Percentiles rank a stretch among this genome's conserved stretches.
These are phyloP conservation scores for Exophiala sp. DNA, from an alignment of 2,329 filamentous ascomycete genomes.

Conservation along the genomic window DNA sequence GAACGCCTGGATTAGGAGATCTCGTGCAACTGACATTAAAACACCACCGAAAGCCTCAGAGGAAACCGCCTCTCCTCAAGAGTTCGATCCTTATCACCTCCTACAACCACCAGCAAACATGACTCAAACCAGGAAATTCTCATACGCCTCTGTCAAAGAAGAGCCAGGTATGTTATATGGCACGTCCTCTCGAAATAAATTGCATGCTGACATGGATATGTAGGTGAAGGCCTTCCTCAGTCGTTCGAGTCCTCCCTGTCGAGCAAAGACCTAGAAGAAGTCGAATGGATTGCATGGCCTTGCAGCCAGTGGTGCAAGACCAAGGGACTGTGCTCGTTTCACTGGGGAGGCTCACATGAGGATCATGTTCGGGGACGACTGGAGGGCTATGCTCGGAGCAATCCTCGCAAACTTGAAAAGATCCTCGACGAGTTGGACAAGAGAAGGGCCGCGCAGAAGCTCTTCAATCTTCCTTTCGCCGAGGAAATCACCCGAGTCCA, in stretches of 20 bases:
- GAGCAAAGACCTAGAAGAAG: constrained; percentile 22
- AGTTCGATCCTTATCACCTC: constrained; percentile 4
- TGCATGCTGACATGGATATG: constrained; percentile 6
- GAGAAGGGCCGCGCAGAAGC: constrained; percentile 23
- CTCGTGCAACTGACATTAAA: not conserved
- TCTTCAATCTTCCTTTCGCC: constrained; percentile 24
- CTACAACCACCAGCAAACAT: constrained; percentile 21
- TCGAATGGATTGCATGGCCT: constrained; percentile 27
- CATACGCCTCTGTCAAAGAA: constrained; percentile 29
- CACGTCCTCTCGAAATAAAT: not conserved
- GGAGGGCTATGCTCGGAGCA: constrained; percentile 25
- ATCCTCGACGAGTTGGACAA: constrained; percentile 26
- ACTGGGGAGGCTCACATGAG: constrained; percentile 22
- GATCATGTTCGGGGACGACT: constrained; percentile 21
- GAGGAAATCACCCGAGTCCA: constrained; percentile 21
- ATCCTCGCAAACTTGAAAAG: constrained; percentile 25
- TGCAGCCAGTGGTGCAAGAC: constrained; percentile 27
- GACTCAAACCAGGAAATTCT: constrained; percentile 25
- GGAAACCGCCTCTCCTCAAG: not conserved
- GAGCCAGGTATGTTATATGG: constrained; percentile 21
- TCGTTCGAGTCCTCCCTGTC: constrained; percentile 28
- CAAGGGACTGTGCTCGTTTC: constrained; percentile 25
- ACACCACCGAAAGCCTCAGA: not conserved
- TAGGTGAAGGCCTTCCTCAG: constrained; percentile 25
- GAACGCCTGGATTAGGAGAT: not conserved